These are phyloP conservation scores for Leccinum fuscescens DNA, from an alignment of 1,284 basidiomycete genomes.

Conservation along the genomic window DNA sequence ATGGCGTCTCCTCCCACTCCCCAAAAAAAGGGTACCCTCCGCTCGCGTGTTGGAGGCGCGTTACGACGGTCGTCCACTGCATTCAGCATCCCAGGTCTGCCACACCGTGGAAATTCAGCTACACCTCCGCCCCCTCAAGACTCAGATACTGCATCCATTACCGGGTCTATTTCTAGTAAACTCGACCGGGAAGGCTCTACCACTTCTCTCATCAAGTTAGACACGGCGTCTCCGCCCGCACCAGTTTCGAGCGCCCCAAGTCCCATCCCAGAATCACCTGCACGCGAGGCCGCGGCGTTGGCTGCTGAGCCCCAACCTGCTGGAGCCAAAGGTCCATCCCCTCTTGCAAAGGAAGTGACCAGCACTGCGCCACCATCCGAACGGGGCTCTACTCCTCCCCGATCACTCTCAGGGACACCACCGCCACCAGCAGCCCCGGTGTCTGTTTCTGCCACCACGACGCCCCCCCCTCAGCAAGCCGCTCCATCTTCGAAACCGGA, in stretches of 20 bases:
- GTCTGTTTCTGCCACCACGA: slow-evolving; percentile 12
- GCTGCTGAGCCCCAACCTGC: slow-evolving; percentile 26
- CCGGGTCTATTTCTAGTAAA: slow-evolving; percentile 29
- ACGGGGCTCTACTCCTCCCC: slow-evolving; percentile 12
- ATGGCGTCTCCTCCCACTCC: slow-evolving; percentile 30
- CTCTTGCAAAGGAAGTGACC: slow-evolving; percentile 28
- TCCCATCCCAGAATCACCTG: slow-evolving; percentile 57
- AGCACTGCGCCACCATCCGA: slow-evolving; percentile 17
- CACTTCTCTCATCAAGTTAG: slow-evolving; percentile 29
- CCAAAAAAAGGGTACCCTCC: slow-evolving; percentile 33
- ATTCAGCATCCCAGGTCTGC: slow-evolving; percentile 29
- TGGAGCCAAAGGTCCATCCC: slow-evolving; percentile 27
- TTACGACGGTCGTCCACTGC: slow-evolving; percentile 34
- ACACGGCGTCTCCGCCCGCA: slow-evolving; percentile 23
- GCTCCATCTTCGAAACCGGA: slow-evolving; percentile 8
- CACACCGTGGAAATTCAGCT: slow-evolving; percentile 24
- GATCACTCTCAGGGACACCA: slow-evolving; percentile 24
- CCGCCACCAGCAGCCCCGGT: slow-evolving; percentile 11
- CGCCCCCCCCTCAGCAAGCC: slow-evolving; percentile 10
- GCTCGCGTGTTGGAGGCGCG: slow-evolving; percentile 34
- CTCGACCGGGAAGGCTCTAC: slow-evolving; percentile 30
- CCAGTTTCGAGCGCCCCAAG: slow-evolving; percentile 36
- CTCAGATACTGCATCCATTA: slow-evolving; percentile 29
- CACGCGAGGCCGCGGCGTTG: slow-evolving; percentile 45
- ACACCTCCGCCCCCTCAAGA: slow-evolving; percentile 31